A percentile compares a stretch with the other conserved stretches of the same genome.
Conservation (phyloP, 164 flowering plant genomes). For the Akebia trifoliata region DNA sequence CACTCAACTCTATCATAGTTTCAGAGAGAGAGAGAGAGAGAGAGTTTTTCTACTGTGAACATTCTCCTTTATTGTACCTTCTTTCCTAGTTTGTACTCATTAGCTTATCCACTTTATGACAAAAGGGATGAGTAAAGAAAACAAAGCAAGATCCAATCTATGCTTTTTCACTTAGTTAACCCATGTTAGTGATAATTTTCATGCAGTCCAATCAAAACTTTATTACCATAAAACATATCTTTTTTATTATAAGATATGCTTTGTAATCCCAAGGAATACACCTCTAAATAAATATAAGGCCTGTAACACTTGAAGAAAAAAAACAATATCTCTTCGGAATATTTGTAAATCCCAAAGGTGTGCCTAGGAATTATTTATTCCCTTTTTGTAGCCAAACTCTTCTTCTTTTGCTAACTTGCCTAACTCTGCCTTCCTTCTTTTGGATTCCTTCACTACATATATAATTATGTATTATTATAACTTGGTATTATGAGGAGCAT, state of each 20-base stretch:
- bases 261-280: constrained; percentile 17
- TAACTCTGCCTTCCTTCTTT: constrained; percentile 49
- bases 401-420: constrained; percentile 60
- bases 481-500: not conserved
- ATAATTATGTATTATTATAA: not conserved
- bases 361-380: constrained; percentile 22
- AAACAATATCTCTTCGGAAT: constrained; percentile 34
- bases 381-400: too few relatives aligned
- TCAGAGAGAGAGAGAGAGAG: not conserved
- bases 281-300: too few relatives aligned
- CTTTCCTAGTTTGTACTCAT: constrained; percentile 1
- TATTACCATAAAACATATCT: not conserved
- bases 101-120: not conserved
- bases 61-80: not conserved
- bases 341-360: constrained; percentile 51
- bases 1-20: too few relatives aligned
- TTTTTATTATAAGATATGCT: constrained; percentile 30
- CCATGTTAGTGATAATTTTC: constrained; percentile 19
- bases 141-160: not conserved
- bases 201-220: constrained; percentile 20
- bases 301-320: constrained; percentile 6
- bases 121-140: too few relatives aligned
- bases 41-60: not conserved
- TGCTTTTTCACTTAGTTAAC: constrained; percentile 4
- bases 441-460: constrained; percentile 46